Evolutionary conservation across 495 filamentous ascomycete species (phyloP).

Genomic region (Tuber calosporum): DNA sequence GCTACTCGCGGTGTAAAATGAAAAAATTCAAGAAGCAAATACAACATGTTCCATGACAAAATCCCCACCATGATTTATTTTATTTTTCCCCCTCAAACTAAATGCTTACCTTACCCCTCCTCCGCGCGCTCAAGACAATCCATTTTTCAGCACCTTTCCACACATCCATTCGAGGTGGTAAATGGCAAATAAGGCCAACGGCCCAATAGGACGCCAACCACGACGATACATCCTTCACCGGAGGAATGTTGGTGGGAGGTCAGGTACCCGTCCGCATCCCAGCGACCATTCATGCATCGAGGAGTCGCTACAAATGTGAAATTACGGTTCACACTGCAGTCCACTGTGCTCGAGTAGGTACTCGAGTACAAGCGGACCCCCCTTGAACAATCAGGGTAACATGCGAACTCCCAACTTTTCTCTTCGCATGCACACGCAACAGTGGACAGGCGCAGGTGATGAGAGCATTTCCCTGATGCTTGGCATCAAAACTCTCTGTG

Average conservation of each 20-base stretch:
- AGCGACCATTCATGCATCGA: not conserved
- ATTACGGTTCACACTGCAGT: not conserved
- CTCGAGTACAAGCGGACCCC: not conserved
- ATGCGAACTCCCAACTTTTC: not conserved
- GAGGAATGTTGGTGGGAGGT: not conserved
- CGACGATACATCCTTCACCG: not conserved
- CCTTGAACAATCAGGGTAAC: too few relatives aligned
- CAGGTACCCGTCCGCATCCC: constrained; percentile 1
- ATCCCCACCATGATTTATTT: not conserved
- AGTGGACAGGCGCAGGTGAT: not conserved
- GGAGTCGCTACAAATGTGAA: not conserved
- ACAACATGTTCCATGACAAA: not conserved
- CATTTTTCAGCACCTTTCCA: not conserved
- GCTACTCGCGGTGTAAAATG: not conserved
- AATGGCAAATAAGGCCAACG: not conserved
- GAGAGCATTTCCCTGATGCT: not conserved
- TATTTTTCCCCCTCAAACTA: not conserved
- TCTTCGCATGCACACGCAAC: not conserved
- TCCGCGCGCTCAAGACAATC: not conserved
- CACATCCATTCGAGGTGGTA: not conserved
- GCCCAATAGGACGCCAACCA: not conserved
- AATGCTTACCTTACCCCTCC: not conserved
- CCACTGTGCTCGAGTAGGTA: not conserved
- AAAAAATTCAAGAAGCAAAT: not conserved
- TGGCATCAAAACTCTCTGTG: not conserved